Evolutionary conservation across 176 grass and related monocot genomes (phyloP), one percentile per base, ranked within the genome.

Genomic region (Zoysia pacifica): DNA sequence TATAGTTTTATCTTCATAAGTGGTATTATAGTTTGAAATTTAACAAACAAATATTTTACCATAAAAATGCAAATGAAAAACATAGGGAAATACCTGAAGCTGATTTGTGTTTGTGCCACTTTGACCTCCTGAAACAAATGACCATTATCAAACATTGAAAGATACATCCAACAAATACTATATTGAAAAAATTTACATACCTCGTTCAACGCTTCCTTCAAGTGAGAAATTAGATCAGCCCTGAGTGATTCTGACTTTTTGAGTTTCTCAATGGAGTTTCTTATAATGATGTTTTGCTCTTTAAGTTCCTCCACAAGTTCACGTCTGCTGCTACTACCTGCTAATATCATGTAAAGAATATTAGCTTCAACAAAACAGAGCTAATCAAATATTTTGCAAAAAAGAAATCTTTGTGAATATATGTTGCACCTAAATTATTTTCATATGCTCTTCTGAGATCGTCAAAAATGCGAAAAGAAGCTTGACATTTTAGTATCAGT

Each of bases 171-270:
- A 74, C 7, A 76, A 48, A 84, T n/a, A 52, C 10, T 70, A 74
- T n/a, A 12, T 46, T 54, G 35, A 65, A 80, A 11, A 62, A 72
- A 79, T 75, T 78, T 49, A 65, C 76, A 63, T 18, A 99, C 96
- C 92, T 98, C 90, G 84, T 81, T 69, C 40, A 98, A 75, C 16
- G 86, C 96, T 79, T 94, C 90, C 86, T 76, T 95, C 70, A 98
- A 84, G 66, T 77, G 50, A 68, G 78, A 77, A 72, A 99, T 75
- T 18, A 98, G 72, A 80, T 76, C 73, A 65, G 53, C 72, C 65
- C 96, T 86, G 6, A 86, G 90, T 14, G 75, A 74, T 89, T 95
- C 93, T 75, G 78, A 67, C 62, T 48, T 79, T 87, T 93, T 93
- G 43, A 99, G 83, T 73, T 89, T 79, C 42, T 93, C 88, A 56